Evolutionary conservation across 2,329 filamentous ascomycete genomes (phyloP), one percentile per base, ranked within the genome.

Genomic region (Arthrocladium fulminans): DNA sequence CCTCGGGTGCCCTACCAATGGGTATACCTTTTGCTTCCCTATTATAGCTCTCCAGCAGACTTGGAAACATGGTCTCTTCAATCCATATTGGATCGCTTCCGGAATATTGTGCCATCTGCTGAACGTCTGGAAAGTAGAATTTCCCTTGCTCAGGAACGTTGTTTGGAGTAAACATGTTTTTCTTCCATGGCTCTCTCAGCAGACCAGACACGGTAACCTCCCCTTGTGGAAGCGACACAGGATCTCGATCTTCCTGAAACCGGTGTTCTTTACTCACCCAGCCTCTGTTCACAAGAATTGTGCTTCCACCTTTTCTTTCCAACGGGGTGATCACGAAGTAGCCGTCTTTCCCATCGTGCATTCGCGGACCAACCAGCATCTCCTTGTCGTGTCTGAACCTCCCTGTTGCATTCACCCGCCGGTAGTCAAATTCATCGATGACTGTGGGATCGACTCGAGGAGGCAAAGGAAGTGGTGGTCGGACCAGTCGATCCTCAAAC

Each of bases 161-260:
- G 0, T 85, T 81, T 0, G 92, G 92, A 48, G 92, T 98, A 65
- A 98, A 98, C 77, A 89, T 84, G 65, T 98, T 98, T 75, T 90
- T 94, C 76, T 94, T 92, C 79, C 87, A 94, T 7, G 90, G 90
- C 69, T 92, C 81, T 51, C 92, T 71, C 63, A 98, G 64, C 64
- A 98, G 61, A 0, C 92, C 92, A 68, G 95, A 82, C 2, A 98
- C 81, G 0, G 76, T 77, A 8, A 97, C 82, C 60, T 84, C 79
- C 0, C 81, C 87, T 42, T 61, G 64, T 0, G 85, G 84, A 56
- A 97, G 58, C 1, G 81, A 80, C 20, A 80, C 77, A 0, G 75
- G 70, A 20, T 57, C 64, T 30, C 87, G 71, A 48, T 73, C 70
- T 56, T 70, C 71, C 68, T 89, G 84, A 51, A 77, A 68, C 48